Evolutionary conservation across 768 basidiomycete genomes (phyloP).

Genomic region (Collybiopsis luxurians): DNA sequence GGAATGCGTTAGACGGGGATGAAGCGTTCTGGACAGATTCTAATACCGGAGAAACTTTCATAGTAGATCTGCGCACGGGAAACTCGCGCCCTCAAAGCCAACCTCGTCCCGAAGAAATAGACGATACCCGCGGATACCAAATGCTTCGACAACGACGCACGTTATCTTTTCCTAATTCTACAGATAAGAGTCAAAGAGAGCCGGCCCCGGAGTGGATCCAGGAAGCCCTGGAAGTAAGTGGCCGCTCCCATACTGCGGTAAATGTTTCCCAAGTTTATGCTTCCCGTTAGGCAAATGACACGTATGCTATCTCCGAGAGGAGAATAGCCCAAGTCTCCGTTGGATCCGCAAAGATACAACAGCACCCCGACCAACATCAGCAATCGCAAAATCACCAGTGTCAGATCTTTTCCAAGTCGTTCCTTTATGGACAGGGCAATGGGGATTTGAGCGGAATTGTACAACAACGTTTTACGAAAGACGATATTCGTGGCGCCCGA

Average conservation of each 20-base stretch:
- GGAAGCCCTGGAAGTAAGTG: conserved; percentile 51
- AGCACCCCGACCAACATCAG: neutral
- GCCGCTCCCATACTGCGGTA: neutral
- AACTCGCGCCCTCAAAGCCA: conserved; percentile 49
- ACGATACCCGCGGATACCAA: conserved; percentile 44
- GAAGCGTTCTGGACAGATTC: conserved; percentile 62
- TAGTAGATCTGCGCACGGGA: conserved; percentile 68
- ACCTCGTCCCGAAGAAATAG: conserved; percentile 52
- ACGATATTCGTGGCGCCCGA: conserved; percentile 52
- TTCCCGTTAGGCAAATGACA: conserved; percentile 46
- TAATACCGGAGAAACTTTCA: conserved; percentile 52
- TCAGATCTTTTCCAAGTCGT: neutral
- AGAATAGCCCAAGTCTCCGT: conserved; percentile 4
- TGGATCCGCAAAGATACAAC: neutral
- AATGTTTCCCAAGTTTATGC: neutral
- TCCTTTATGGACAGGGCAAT: neutral
- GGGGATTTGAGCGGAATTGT: neutral
- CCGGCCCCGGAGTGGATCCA: conserved; percentile 61
- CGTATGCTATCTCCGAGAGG: conserved; percentile 46
- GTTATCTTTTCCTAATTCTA: conserved; percentile 1
- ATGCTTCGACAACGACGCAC: conserved; percentile 11
- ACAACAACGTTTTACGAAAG: conserved; percentile 39
- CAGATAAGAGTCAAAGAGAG: neutral
- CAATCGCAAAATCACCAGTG: neutral
- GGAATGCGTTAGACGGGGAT: conserved; percentile 21